These are phyloP conservation scores for Somion occarium DNA, from an alignment of 1,284 basidiomycete genomes.

Conservation along the genomic window DNA sequence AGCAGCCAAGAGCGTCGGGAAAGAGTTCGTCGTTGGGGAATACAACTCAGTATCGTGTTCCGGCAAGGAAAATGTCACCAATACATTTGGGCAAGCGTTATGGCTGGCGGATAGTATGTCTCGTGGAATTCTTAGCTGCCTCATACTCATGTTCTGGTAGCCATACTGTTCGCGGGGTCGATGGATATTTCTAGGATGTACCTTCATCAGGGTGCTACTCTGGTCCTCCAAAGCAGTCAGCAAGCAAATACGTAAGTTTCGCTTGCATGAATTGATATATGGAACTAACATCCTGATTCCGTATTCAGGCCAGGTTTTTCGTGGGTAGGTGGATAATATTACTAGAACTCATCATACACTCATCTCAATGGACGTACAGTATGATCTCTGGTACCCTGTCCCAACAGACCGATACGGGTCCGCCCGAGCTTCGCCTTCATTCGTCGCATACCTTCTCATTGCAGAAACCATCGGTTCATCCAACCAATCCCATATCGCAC, in stretches of 20 bases:
- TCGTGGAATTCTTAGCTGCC: background rate
- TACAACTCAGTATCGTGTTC: slow-evolving; percentile 33
- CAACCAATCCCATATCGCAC: slow-evolving; percentile 21
- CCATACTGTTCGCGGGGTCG: slow-evolving; percentile 29
- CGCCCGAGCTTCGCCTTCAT: slow-evolving; percentile 30
- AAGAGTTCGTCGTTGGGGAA: slow-evolving; percentile 33
- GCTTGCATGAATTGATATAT: background rate
- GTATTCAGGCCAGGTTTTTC: slow-evolving; percentile 27
- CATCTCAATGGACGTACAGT: slow-evolving; percentile 20
- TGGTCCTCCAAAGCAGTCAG: slow-evolving; percentile 30
- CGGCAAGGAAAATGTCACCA: slow-evolving; percentile 33
- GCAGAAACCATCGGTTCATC: slow-evolving; percentile 31
- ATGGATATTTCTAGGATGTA: slow-evolving; percentile 32
- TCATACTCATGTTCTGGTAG: slow-evolving; percentile 12
- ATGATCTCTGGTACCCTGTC: slow-evolving; percentile 34
- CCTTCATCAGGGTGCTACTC: slow-evolving; percentile 32
- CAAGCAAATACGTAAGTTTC: slow-evolving; percentile 27
- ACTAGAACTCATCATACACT: slow-evolving; percentile 1
- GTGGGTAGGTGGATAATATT: slow-evolving; percentile 20
- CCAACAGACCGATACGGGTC: slow-evolving; percentile 28
- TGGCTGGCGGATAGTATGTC: slow-evolving; percentile 31
- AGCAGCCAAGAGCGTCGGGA: slow-evolving; percentile 25
- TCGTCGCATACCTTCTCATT: slow-evolving; percentile 31
- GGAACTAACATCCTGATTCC: too few species aligned
- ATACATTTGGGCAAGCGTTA: slow-evolving; percentile 33